Percentiles rank a stretch among this genome's conserved stretches.
phyloP scores from a whole-genome alignment of 2,329 filamentous ascomycete species.

The Botrytis squamosa region DNA sequence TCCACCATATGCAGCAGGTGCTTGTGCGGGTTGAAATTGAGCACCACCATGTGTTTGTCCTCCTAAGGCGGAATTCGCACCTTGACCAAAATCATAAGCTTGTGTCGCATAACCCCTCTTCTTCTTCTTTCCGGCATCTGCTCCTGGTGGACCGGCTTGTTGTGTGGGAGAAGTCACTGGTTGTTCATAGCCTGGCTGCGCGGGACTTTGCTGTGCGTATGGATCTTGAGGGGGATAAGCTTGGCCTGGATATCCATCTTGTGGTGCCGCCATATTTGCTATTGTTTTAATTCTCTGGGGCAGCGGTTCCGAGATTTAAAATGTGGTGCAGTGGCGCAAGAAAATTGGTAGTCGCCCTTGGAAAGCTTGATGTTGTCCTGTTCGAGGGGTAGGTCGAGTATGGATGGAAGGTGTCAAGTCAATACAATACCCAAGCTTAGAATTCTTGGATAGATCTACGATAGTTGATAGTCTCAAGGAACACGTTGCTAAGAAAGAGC shows the following conservation, averaged over 20 bases:
- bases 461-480: conserved; percentile 25
- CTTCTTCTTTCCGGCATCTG: conserved; percentile 68
- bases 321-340: conserved; percentile 16
- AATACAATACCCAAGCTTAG: conserved; percentile 21
- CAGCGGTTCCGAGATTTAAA: background rate
- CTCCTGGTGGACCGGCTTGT: conserved; percentile 40
- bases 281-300: conserved; percentile 6
- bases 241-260: conserved; percentile 50
- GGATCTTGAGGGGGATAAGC: conserved; percentile 45
- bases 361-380: conserved; percentile 23
- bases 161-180: conserved; percentile 33
- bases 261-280: conserved; percentile 49
- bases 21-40: conserved; percentile 44
- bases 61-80: conserved; percentile 72
- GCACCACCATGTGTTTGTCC: conserved; percentile 62
- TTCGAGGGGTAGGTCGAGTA: conserved; percentile 23
- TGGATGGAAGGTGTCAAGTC: conserved; percentile 20
- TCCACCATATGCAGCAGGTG: conserved; percentile 42
- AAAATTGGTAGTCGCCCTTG: conserved; percentile 21
- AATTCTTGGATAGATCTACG: conserved; percentile 21
- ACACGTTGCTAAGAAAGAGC: conserved; percentile 35
- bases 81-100: conserved; percentile 87
- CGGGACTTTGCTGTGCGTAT: conserved; percentile 45
- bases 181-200: conserved; percentile 38
- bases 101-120: conserved; percentile 93